These are phyloP conservation scores for Quercus gilva DNA, from an alignment of 306 rosid species.

Conservation along the genomic window DNA sequence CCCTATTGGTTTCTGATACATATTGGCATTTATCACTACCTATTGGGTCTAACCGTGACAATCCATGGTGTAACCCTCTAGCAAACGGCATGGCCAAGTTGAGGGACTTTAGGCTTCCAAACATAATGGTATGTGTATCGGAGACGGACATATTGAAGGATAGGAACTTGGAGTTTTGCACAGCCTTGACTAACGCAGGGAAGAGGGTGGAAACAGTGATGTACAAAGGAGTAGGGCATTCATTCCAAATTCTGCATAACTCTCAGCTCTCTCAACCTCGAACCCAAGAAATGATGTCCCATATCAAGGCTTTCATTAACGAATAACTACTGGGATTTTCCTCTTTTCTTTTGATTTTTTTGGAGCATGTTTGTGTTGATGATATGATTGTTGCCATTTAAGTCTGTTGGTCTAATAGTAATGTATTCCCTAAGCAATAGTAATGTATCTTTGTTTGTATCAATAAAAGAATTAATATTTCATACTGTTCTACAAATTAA, in stretches of 20 bases:
- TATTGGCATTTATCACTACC: constrained; percentile 85
- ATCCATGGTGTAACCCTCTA: constrained; percentile 73
- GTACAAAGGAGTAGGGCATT: constrained; percentile 77
- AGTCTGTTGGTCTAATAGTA: not conserved
- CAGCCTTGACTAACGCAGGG: constrained; percentile 49
- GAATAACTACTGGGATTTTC: constrained; percentile 4
- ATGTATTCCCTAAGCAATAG: not conserved
- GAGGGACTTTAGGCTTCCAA: constrained; percentile 45
- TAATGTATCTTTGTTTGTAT: not conserved
- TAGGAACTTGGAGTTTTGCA: constrained; percentile 62
- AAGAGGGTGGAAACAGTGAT: constrained; percentile 55
- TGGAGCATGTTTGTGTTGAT: not conserved
- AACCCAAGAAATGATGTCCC: constrained; percentile 60
- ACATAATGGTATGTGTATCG: constrained; percentile 58
- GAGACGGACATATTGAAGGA: constrained; percentile 77
- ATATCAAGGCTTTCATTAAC: constrained; percentile 44
- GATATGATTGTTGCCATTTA: not conserved
- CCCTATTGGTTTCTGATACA: constrained; percentile 55
- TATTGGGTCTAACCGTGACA: constrained; percentile 60
- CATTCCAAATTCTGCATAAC: constrained; percentile 71
- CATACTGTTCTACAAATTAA: not conserved
- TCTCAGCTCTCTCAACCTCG: constrained; percentile 52
- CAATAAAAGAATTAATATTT: not conserved
- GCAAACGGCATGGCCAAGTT: constrained; percentile 35
- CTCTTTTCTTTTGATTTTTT: not conserved